Conservation (phyloP, 352 stramenopile genomes). For the Globisporangium echinulatum region DNA sequence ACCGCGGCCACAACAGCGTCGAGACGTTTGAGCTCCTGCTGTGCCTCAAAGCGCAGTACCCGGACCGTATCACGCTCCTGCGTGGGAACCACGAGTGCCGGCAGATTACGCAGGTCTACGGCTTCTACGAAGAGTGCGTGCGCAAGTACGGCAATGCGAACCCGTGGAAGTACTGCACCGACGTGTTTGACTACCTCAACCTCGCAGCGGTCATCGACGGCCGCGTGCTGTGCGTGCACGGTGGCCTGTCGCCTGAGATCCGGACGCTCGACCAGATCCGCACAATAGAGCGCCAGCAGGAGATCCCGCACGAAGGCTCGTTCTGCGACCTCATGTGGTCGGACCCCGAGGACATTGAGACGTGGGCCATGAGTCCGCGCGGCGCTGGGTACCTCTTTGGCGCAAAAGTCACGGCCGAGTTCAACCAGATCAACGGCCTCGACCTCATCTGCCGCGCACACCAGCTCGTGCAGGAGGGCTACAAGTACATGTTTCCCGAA, state of each 20-base stretch:
- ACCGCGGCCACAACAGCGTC: conserved; percentile 87
- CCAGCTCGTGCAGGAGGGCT: conserved; percentile 88
- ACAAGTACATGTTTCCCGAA: conserved; percentile 89
- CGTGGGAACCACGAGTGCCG: conserved; percentile 89
- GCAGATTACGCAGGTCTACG: conserved; percentile 97
- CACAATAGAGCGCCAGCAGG: conserved; percentile 94
- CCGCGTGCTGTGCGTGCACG: conserved; percentile 91
- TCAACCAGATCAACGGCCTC: conserved; percentile 89
- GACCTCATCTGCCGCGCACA: conserved; percentile 87
- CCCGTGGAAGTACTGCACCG: conserved; percentile 94
- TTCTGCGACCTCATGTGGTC: conserved; percentile 99
- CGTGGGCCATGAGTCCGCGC: conserved; percentile 86
- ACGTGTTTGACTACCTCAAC: conserved; percentile 96
- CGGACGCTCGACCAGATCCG: conserved; percentile 93
- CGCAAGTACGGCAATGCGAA: conserved; percentile 96
- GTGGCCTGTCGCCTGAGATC: conserved; percentile 93
- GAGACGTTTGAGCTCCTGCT: conserved; percentile 88
- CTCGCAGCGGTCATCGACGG: conserved; percentile 93
- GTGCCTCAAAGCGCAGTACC: conserved; percentile 83
- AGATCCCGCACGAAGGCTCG: conserved; percentile 93
- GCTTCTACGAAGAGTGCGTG: conserved; percentile 97
- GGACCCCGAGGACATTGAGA: conserved; percentile 94
- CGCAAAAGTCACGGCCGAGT: conserved; percentile 81
- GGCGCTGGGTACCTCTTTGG: conserved; percentile 87
- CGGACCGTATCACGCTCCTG: conserved; percentile 85